Percentiles rank a stretch among this genome's conserved stretches.
Conservation (phyloP, 2,329 filamentous ascomycete genomes). For the Cladosporium sp. region DNA sequence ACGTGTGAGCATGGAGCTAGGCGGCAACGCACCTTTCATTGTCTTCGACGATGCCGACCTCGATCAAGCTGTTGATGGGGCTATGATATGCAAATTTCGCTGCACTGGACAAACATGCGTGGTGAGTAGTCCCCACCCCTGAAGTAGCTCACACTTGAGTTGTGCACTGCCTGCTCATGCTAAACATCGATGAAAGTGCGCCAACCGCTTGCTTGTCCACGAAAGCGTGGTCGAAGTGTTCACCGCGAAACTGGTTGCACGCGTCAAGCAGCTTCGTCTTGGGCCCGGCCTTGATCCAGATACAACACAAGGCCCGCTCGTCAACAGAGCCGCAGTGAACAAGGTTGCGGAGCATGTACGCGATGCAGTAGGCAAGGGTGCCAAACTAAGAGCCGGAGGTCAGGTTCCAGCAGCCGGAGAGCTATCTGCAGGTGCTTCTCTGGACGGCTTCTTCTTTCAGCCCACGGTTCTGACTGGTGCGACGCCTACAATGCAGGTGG, state of each 20-base stretch:
- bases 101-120: slow-evolving; percentile 95
- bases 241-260: no score
- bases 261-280: not conserved
- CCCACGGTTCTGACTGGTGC: not conserved
- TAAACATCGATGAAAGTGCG: no score
- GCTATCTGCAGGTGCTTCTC: no score
- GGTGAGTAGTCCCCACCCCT: no score
- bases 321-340: not conserved
- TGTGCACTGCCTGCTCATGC: no score
- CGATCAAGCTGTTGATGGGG: slow-evolving; percentile 78
- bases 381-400: no score
- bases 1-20: slow-evolving; percentile 85
- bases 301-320: not conserved
- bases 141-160: no score
- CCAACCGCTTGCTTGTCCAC: no score
- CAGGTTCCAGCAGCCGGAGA: no score
- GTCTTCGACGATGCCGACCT: slow-evolving; percentile 92
- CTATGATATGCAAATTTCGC: slow-evolving; percentile 86
- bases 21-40: slow-evolving; percentile 93
- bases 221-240: no score
- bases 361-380: no score
- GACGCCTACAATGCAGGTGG: not conserved
- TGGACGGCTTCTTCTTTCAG: not conserved
- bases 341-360: not conserved
- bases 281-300: not conserved